Base-by-base conservation (phyloP, 1,139 yeast genomes). In the Saccharomyces hybrid region DNA sequence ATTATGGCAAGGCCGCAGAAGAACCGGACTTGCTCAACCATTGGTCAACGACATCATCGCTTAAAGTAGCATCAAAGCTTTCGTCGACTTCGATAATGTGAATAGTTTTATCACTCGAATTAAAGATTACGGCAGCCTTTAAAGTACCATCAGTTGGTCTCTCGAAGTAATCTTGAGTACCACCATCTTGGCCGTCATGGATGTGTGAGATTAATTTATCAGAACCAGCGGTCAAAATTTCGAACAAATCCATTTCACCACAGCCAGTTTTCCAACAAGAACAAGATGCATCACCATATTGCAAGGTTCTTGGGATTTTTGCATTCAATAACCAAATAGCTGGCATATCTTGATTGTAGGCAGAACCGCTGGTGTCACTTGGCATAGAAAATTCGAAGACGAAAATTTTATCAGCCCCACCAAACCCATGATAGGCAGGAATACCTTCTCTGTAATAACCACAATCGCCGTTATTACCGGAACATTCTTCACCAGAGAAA, bases 231-330 rank as follows among this genome's bases (percentile, higher is more conserved):
- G 75, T 70, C 68, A 88, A 79, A 63, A 88, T 81, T 77, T 93
- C 99, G 65, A 91, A 91, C 59, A 89, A 76, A 71, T 93, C 99
- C 62, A 91, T 78, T 76, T 93, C 99, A 72, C 98, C 98, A 75
- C 99, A 93, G 51, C 98, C 98, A 46, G 96, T 81, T 61, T 82
- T 71, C 99, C 99, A 93, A 79, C 98, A 93, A 28, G 97, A 89
- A 76, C 97, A 87, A 11, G 76, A 73, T 55, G 83, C 73, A 55
- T 76, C 77, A 68, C 95, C 95, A 68, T 91, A 93, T 75, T 93
- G 97, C 58, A 87, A 72, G 55, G 96, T 91, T 76, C 98, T 84
- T 67, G 98, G 96, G 64, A 91, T 88, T 73, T 88, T 85, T 48
- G 97, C 96, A 68, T 91, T 91, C 69, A 91, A 81, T 67, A 91